phyloP scores from a whole-genome alignment of 2,329 filamentous ascomycete genomes.

The Aspergillus spinulosporus region DNA sequence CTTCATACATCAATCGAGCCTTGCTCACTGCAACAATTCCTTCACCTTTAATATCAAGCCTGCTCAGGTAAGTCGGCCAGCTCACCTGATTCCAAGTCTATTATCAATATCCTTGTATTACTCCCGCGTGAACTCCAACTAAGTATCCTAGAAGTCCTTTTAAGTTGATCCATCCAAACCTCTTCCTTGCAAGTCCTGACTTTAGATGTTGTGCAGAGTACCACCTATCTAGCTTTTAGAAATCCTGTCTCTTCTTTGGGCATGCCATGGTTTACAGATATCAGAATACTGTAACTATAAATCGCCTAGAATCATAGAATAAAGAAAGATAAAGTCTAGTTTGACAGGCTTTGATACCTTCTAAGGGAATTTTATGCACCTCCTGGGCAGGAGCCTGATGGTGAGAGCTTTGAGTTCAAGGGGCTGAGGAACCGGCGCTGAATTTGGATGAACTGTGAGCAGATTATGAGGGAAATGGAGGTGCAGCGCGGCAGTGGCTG shows the following conservation, averaged over 20 bases:
- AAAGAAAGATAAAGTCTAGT: conserved; percentile 4
- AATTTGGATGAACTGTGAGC: conserved; percentile 13
- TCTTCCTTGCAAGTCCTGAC: conserved; percentile 13
- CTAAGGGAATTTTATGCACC: conserved; percentile 3
- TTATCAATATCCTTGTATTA: conserved; percentile 1
- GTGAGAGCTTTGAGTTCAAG: conserved; percentile 5
- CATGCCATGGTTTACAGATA: conserved; percentile 16
- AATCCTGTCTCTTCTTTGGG: conserved; percentile 14
- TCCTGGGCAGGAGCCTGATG: neutral
- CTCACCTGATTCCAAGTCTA: neutral
- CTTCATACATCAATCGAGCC: no score
- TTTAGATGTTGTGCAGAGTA: conserved; percentile 8
- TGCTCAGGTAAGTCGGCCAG: neutral
- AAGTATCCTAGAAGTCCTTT: conserved; percentile 9
- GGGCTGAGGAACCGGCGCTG: conserved; percentile 12
- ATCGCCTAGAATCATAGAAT: neutral
- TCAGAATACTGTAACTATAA: conserved; percentile 5
- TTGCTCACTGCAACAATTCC: neutral
- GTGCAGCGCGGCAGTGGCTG: neutral
- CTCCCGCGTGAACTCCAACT: conserved; percentile 12
- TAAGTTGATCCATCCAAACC: conserved; percentile 10
- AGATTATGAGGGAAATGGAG: conserved; percentile 11
- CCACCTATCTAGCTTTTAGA: conserved; percentile 12
- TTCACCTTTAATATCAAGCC: conserved; percentile 5
- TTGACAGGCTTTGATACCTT: conserved; percentile 2